phyloP scores from a whole-genome alignment of 441 rosid genomes.

The Aquilaria agallochum region DNA sequence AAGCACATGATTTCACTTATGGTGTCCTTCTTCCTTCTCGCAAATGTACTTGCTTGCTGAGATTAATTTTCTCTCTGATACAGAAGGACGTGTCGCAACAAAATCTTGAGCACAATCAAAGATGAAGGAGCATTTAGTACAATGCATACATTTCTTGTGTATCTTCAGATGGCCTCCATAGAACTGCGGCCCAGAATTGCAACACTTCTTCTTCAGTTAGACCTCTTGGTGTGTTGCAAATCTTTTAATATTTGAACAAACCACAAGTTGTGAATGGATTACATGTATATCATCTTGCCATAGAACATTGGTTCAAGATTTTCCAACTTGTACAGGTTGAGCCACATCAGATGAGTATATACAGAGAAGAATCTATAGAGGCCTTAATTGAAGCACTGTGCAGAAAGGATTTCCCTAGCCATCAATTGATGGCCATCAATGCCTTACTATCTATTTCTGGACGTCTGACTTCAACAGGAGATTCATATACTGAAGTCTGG shows the following conservation, averaged over 20 bases:
- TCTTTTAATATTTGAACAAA: conserved; percentile 5
- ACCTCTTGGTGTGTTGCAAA: conserved; percentile 43
- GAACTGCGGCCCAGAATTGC: conserved; percentile 58
- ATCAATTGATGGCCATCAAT: conserved; percentile 50
- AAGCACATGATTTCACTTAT: not conserved
- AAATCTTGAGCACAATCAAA: conserved; percentile 45
- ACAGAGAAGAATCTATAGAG: conserved; percentile 68
- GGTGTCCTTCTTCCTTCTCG: not conserved
- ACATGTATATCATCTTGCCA: not conserved
- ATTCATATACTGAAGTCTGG: conserved; percentile 52
- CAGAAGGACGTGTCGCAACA: conserved; percentile 54
- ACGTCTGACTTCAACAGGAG: conserved; percentile 42
- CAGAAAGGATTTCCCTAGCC: conserved; percentile 48
- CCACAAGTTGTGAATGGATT: not conserved
- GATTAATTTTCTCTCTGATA: not conserved
- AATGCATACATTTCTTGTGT: conserved; percentile 65
- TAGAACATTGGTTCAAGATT: conserved; percentile 5
- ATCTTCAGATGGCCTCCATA: conserved; percentile 77
- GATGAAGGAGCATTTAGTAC: conserved; percentile 66
- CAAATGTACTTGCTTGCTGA: not conserved
- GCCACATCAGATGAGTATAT: conserved; percentile 73
- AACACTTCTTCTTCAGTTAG: conserved; percentile 68
- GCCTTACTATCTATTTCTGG: conserved; percentile 49
- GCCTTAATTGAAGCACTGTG: conserved; percentile 52
- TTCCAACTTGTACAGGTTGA: conserved; percentile 36